Conservation (phyloP, 257 asterid genomes). For the Capsicum baccatum region DNA sequence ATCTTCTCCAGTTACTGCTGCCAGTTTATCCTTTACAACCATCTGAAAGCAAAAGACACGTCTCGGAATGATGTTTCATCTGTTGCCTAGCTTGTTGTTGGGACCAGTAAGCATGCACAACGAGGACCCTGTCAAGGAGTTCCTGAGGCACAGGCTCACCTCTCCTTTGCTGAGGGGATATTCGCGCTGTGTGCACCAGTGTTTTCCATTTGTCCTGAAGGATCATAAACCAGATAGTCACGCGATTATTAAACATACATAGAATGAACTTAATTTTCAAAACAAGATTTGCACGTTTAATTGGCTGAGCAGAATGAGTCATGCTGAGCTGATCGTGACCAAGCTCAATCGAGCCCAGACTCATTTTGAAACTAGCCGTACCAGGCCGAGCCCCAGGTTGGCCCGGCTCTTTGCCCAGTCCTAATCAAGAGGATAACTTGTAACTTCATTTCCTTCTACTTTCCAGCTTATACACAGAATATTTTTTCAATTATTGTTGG, state of each 20-base stretch:
- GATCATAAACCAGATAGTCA: background rate
- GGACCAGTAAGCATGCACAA: slow-evolving; percentile 38
- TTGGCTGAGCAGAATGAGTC: background rate
- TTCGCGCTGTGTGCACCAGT: slow-evolving; percentile 41
- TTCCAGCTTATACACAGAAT: background rate
- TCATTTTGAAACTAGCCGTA: background rate
- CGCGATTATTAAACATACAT: background rate
- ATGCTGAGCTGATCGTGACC: background rate
- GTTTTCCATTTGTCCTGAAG: slow-evolving; percentile 42
- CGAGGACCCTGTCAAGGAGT: slow-evolving; percentile 38
- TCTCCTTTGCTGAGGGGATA: slow-evolving; percentile 41
- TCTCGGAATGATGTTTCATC: slow-evolving; percentile 34
- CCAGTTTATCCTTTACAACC: background rate
- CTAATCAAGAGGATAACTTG: slow-evolving; percentile 3
- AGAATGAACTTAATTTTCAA: background rate
- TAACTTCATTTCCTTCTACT: background rate
- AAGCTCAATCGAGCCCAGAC: background rate
- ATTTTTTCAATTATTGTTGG: background rate
- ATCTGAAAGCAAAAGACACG: slow-evolving; percentile 29
- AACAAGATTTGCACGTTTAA: background rate
- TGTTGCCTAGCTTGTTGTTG: slow-evolving; percentile 40
- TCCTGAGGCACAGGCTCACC: slow-evolving; percentile 45
- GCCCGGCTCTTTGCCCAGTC: background rate
- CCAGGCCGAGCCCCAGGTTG: background rate
- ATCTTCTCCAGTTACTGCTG: slow-evolving; percentile 18